Evolutionary conservation across 805 yeast species (phyloP), one percentile per base, ranked within the genome.

Genomic region (Brettanomyces anomalus): DNA sequence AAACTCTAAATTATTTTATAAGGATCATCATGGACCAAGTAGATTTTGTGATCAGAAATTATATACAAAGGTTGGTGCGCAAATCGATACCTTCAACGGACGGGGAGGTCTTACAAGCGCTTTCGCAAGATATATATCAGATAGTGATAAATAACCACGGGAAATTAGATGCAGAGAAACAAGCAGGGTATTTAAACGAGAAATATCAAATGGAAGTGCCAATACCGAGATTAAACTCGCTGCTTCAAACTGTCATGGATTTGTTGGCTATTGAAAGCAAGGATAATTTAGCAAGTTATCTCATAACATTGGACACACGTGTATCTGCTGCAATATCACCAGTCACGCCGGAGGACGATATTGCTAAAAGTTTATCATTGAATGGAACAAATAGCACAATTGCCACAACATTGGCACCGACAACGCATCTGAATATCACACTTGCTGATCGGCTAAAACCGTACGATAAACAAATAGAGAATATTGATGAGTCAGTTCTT

Each of bases 401-500:
- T 6, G 13, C 18, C 18, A 32, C 34, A 32, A n/a, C 34, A n/a
- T 32, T 32, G 7, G 8, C 34, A 2, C 13, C 34, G 18, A n/a
- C 34, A 3, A 20, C 7, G 8, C 11, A 35, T 19, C 14, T 10
- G 7, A 33, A 33, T 7, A 36, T 6, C 16, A 33, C 10, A 19
- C 14, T 21, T 21, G 33, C 15, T 13, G 24, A 39, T 20, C n/a
- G 41, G n/a, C 10, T 39, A 13, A 14, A 13, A n/a, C 41, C 36
- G 1, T 40, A 40, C 15, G 8, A 33, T 18, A 13, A 19, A 13
- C 20, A 20, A 13, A 17, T 32, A 11, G 33, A 19, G 17, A 19
- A 18, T 8, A 21, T 33, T 11, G 24, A 24, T 14, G 74, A 70
- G 20, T 51, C 50, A 4, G 69, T 65, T 3, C 66, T 79, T 4